Conservation (phyloP, 2,329 filamentous ascomycete genomes). For the Sporothrix brasiliensis region DNA sequence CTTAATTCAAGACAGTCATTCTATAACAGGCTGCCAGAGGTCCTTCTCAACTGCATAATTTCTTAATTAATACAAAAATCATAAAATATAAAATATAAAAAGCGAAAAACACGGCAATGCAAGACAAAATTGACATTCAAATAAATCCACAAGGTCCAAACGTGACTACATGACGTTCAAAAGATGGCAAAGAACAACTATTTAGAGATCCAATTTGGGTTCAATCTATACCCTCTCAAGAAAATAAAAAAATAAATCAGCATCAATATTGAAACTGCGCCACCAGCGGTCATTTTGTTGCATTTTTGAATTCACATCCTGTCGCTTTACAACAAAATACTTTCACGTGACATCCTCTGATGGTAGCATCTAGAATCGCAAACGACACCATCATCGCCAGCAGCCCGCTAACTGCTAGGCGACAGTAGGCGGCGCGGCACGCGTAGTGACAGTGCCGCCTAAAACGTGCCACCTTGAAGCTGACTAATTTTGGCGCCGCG, state of each 20-base stretch:
- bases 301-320: neutral
- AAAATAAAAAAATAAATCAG: too few relatives aligned
- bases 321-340: too few relatives aligned
- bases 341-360: neutral
- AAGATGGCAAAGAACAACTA: too few relatives aligned
- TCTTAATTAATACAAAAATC: neutral
- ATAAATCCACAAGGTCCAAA: too few relatives aligned
- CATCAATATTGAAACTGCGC: too few relatives aligned
- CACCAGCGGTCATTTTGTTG: too few relatives aligned
- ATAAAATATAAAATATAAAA: neutral
- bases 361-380: constrained; percentile 21
- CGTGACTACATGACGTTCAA: too few relatives aligned
- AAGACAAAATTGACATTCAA: neutral
- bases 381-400: too few relatives aligned
- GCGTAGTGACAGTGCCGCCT: neutral
- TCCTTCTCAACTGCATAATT: neutral
- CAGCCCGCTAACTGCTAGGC: neutral
- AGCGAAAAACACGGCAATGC: too few relatives aligned
- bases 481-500: constrained; percentile 13
- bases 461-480: constrained; percentile 1
- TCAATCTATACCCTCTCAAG: too few relatives aligned
- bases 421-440: constrained; percentile 19
- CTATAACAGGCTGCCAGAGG: neutral
- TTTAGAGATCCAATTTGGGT: too few relatives aligned
- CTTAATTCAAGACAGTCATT: neutral